These are phyloP conservation scores for Penicillium sp. DNA, from an alignment of 2,329 filamentous ascomycete species.

Conservation along the genomic window DNA sequence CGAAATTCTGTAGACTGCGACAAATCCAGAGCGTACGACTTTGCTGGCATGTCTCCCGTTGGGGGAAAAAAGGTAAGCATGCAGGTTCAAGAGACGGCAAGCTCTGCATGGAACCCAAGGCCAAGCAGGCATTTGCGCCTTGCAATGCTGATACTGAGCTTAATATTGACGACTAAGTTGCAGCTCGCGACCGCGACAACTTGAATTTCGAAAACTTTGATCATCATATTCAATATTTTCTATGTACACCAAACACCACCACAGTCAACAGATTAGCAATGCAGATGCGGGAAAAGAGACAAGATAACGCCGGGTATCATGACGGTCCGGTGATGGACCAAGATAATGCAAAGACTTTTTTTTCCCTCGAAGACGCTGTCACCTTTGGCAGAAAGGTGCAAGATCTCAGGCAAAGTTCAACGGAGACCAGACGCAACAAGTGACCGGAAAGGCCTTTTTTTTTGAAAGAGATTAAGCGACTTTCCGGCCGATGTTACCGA, in stretches of 20 bases:
- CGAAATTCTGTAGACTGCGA: too few species aligned
- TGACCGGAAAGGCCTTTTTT: background rate
- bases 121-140: too few species aligned
- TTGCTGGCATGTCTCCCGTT: too few species aligned
- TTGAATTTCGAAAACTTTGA: background rate
- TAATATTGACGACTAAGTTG: too few species aligned
- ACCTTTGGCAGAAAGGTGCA: background rate
- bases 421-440: background rate
- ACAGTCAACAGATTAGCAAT: conserved; percentile 1
- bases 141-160: too few species aligned
- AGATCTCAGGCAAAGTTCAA: background rate
- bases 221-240: background rate
- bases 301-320: conserved; percentile 5
- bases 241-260: conserved; percentile 6
- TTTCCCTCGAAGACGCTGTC: background rate
- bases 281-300: conserved; percentile 1
- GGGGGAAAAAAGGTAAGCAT: too few species aligned
- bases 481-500: conserved; percentile 93
- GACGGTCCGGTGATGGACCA: conserved; percentile 2
- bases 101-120: too few species aligned
- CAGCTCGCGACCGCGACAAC: too few species aligned
- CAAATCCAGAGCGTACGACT: too few species aligned
- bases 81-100: too few species aligned
- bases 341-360: conserved; percentile 2
- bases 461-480: conserved; percentile 50